Evolutionary conservation across 345 rosid species (phyloP).

Genomic region (Syzygium aqueum): DNA sequence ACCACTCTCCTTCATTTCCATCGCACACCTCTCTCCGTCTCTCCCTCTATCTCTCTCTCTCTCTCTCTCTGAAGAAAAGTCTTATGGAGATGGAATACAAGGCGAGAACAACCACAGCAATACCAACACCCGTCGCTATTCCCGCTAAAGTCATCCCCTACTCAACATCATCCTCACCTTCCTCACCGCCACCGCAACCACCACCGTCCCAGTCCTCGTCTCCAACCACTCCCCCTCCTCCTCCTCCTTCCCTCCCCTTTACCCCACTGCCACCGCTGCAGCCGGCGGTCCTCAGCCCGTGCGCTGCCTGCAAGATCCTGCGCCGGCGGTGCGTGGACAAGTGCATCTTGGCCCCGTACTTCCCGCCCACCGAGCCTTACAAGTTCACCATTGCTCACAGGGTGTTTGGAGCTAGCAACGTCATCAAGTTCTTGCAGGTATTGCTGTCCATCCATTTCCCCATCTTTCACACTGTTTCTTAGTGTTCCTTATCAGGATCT

Average conservation of each 20-base stretch:
- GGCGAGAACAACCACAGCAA: not conserved
- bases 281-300: conserved; percentile 26
- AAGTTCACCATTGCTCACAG: conserved; percentile 41
- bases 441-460: not conserved
- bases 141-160: not conserved
- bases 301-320: conserved; percentile 41
- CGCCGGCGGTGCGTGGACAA: conserved; percentile 30
- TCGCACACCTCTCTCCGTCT: not conserved
- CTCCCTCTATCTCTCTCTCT: not conserved
- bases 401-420: conserved; percentile 43
- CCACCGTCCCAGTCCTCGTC: not conserved
- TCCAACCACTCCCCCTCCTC: not conserved
- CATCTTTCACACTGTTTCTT: not conserved
- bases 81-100: not conserved
- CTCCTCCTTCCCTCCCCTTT: not conserved
- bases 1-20: not conserved
- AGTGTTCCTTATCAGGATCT: not conserved
- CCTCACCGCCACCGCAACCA: not conserved
- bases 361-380: conserved; percentile 33
- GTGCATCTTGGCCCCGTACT: conserved; percentile 33
- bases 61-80: not conserved
- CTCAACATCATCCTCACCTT: conserved; percentile 1
- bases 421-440: conserved; percentile 45
- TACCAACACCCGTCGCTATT: not conserved
- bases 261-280: not conserved